Evolutionary conservation across 208 protist species (phyloP).

Genomic region (Leishmania aethiopica): DNA sequence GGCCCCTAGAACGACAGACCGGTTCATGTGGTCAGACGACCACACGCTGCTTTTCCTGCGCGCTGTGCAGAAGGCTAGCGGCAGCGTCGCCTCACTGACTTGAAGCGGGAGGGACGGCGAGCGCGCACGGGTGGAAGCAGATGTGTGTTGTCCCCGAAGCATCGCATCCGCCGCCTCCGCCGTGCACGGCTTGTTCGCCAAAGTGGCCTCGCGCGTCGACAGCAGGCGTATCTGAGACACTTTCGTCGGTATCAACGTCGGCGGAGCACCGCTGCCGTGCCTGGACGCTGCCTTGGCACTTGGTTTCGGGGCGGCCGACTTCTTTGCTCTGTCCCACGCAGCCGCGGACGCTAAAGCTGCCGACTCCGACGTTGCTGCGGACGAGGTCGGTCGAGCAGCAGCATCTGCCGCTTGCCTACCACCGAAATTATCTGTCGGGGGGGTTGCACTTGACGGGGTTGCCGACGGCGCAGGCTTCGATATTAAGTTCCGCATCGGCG

Average conservation of each 20-base stretch:
- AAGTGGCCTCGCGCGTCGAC: not conserved
- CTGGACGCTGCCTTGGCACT: not conserved
- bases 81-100: not conserved
- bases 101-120: not conserved
- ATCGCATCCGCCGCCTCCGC: not conserved
- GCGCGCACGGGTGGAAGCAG: not conserved
- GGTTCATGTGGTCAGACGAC: conserved; percentile 23
- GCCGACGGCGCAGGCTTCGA: not conserved
- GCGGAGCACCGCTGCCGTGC: not conserved
- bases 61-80: not conserved
- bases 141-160: not conserved
- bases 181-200: not conserved
- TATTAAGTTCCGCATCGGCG: not conserved
- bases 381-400: not conserved
- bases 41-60: conserved; percentile 21
- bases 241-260: conserved; percentile 4
- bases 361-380: not conserved
- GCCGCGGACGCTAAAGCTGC: not conserved
- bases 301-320: not conserved
- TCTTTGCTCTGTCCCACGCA: not conserved
- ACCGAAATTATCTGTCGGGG: not conserved
- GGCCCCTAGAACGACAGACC: conserved; percentile 6
- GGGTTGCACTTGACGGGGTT: not conserved
- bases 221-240: not conserved
- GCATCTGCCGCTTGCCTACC: not conserved